Conservation (phyloP, 768 basidiomycete species). For the Hypsizygus marmoreus region DNA sequence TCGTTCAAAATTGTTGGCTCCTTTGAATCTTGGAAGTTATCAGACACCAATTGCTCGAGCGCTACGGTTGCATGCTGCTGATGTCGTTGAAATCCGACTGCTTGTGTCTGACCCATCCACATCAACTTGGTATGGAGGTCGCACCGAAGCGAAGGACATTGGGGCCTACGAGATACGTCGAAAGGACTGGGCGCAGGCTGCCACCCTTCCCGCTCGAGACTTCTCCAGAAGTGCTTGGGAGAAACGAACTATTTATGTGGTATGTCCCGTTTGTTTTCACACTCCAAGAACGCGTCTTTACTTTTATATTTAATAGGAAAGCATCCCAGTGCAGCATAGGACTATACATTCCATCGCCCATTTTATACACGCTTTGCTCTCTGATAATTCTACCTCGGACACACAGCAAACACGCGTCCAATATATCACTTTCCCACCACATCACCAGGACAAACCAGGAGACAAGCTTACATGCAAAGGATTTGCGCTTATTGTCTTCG, state of each 20-base stretch:
- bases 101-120: constrained; percentile 46
- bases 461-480: constrained; percentile 66
- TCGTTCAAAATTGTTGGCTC: constrained; percentile 37
- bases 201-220: constrained; percentile 21
- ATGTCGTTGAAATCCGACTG: constrained; percentile 62
- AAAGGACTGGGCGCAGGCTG: constrained; percentile 40
- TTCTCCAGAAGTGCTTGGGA: constrained; percentile 58
- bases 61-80: constrained; percentile 49
- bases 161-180: constrained; percentile 71
- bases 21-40: constrained; percentile 26
- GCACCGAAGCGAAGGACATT: constrained; percentile 23
- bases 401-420: constrained; percentile 41
- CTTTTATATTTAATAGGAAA: constrained; percentile 52
- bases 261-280: constrained; percentile 32
- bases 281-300: neutral
- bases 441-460: constrained; percentile 61
- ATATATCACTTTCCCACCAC: constrained; percentile 56
- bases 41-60: constrained; percentile 60
- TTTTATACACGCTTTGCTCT: constrained; percentile 43
- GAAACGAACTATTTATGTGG: constrained; percentile 64
- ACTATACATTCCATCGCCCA: constrained; percentile 48
- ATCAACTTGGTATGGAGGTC: constrained; percentile 32
- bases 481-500: constrained; percentile 71
- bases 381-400: constrained; percentile 10
- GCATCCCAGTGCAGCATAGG: constrained; percentile 59